Base-by-base conservation (phyloP, 2,329 filamentous ascomycete genomes). In the Fusarium sp. region DNA sequence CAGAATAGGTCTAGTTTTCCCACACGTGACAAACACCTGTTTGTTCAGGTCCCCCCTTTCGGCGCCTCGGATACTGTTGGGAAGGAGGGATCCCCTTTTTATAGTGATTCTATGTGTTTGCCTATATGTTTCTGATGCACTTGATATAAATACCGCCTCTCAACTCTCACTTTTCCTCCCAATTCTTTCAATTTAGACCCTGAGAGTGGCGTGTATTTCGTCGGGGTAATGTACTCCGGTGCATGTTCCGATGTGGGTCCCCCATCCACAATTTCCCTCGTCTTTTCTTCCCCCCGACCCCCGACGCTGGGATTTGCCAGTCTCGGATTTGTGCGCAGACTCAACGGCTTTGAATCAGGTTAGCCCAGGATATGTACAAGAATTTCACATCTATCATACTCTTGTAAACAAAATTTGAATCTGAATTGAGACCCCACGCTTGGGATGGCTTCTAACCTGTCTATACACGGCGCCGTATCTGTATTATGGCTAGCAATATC, bases 41-140 rank as follows among this genome's bases (percentile, higher is more conserved):
- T 43, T 25, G 9, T 25, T 27, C 54, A 66, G 97, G 86, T 95
- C 96, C 93, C 98, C 97, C 81, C 40, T 37, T 62, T 98, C 95
- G 64, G 69, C 67, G 95, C 95, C 90, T 98, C 96, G 71, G 90
- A 43, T 57, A 15, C 25, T 25, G 14, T 57, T 63, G 35, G 35
- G 43, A 47, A 35, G 20, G 30, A 35, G 10, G 38, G 8, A 15
- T 27, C 11, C 38, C 32, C 17, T 27, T 33, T 35, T 45, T 35
- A 15, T 50, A 47, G 47, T n/a, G 14, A 20, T n/a, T 56, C 11
- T 25, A 40, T 57, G 33, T 1, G 12, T 30, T 6, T 43, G 20
- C 6, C 35, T 20, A 20, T 14, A 10, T 22, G 20, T 33, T n/a
- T 33, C n/a, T 20, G 27, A 32, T 93, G 77, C 96, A 96, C 75